phyloP scores from a whole-genome alignment of 495 filamentous ascomycete genomes.

The Bacidia rubella region DNA sequence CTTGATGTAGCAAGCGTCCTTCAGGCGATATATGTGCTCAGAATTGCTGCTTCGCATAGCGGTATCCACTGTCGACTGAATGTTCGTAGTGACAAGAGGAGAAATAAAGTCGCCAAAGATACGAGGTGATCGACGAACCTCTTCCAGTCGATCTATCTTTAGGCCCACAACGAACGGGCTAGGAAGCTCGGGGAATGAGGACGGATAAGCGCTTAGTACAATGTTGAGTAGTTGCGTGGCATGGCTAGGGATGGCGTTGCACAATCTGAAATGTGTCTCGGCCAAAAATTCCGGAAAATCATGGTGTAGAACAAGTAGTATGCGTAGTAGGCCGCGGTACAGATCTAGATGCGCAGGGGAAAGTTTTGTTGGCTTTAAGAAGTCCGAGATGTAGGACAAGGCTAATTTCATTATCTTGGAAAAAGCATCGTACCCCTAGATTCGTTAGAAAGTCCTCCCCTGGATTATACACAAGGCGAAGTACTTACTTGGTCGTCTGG shows the following conservation, averaged over 20 bases:
- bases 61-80: constrained; percentile 55
- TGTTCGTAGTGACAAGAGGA: constrained; percentile 44
- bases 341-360: constrained; percentile 60
- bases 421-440: constrained; percentile 58
- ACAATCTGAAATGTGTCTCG: constrained; percentile 73
- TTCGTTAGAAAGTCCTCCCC: constrained; percentile 10
- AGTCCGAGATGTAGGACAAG: constrained; percentile 61
- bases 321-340: constrained; percentile 70
- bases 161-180: constrained; percentile 70
- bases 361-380: constrained; percentile 62
- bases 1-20: constrained; percentile 47
- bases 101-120: constrained; percentile 47
- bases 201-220: constrained; percentile 71
- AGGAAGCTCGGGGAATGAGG: constrained; percentile 58
- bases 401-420: constrained; percentile 62
- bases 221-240: constrained; percentile 83
- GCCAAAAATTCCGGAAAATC: constrained; percentile 90
- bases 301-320: constrained; percentile 75
- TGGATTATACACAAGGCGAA: neutral
- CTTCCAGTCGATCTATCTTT: constrained; percentile 69
- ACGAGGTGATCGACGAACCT: constrained; percentile 52
- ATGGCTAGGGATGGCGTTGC: constrained; percentile 71
- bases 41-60: constrained; percentile 43
- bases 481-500: constrained; percentile 36
- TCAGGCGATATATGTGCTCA: constrained; percentile 55